Percentiles rank a stretch among this genome's conserved stretches.
phyloP scores from a whole-genome alignment of 2,329 filamentous ascomycete species.

The Sclerotinia glacialis region DNA sequence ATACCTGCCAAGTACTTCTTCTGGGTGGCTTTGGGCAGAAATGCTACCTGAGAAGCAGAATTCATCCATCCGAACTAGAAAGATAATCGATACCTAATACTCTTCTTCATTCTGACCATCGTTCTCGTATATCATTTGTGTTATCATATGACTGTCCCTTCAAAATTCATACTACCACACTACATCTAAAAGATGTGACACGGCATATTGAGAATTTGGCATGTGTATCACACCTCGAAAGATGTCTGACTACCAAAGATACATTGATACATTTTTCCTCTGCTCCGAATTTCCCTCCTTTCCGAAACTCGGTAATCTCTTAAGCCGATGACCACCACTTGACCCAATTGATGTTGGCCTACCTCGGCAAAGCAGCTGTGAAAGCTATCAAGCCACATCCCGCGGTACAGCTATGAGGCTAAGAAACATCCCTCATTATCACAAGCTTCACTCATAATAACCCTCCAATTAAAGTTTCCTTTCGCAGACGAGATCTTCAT shows the following conservation, averaged over 20 bases:
- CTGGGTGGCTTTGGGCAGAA: slow-evolving; percentile 1
- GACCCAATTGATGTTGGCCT: slow-evolving; percentile 11
- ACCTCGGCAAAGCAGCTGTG: slow-evolving; percentile 13
- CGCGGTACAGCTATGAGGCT: neutral
- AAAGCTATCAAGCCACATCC: slow-evolving; percentile 1
- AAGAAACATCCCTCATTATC: slow-evolving; percentile 3
- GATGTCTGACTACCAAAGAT: neutral
- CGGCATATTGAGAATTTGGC: neutral
- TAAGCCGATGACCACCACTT: slow-evolving; percentile 12
- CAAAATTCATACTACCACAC: neutral
- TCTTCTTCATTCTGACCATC: neutral
- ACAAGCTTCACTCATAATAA: slow-evolving; percentile 11
- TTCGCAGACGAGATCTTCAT: neutral
- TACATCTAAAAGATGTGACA: neutral
- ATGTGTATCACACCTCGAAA: neutral
- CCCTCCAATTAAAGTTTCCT: neutral
- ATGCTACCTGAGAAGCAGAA: neutral
- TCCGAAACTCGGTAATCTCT: slow-evolving; percentile 6
- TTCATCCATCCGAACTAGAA: neutral
- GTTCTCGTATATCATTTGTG: neutral
- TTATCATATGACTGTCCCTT: slow-evolving; percentile 15
- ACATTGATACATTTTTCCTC: neutral
- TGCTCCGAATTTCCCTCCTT: slow-evolving; percentile 5
- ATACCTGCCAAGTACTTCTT: neutral
- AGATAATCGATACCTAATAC: neutral